These are phyloP conservation scores for Aspergillus puulaauensis DNA, from an alignment of 2,329 filamentous ascomycete genomes.

Conservation along the genomic window DNA sequence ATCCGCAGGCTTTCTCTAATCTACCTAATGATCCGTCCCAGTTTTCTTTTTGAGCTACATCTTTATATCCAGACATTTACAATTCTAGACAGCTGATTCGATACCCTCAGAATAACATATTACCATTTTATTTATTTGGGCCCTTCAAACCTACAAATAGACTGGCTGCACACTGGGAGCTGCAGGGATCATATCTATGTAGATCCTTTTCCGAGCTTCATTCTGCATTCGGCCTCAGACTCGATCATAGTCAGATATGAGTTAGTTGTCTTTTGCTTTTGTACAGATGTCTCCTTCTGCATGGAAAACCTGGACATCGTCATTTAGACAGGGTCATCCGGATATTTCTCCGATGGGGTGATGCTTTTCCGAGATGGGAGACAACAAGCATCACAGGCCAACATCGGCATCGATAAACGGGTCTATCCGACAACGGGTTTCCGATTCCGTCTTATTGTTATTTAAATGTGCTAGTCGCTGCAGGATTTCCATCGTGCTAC, in stretches of 20 bases:
- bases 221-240: background rate
- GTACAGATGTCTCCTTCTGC: background rate
- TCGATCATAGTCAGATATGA: too few species aligned
- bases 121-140: background rate
- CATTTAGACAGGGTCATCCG: conserved; percentile 1
- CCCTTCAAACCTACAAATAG: background rate
- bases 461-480: background rate
- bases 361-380: conserved; percentile 2
- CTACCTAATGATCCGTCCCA: conserved; percentile 31
- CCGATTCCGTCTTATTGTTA: background rate
- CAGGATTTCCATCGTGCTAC: background rate
- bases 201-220: background rate
- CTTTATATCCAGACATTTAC: too few species aligned
- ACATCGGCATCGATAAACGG: background rate
- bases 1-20: conserved; percentile 33
- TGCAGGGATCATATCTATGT: background rate
- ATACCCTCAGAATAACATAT: background rate
- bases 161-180: background rate
- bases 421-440: background rate
- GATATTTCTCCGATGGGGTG: conserved; percentile 16
- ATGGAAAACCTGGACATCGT: background rate
- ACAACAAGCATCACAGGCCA: background rate
- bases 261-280: background rate
- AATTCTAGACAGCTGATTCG: background rate
- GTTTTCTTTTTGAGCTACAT: conserved; percentile 12